A percentile compares a stretch with the other conserved stretches of the same genome.
phyloP scores from a whole-genome alignment of 805 yeast genomes.

The Maudiozyma pseudohumilis region DNA sequence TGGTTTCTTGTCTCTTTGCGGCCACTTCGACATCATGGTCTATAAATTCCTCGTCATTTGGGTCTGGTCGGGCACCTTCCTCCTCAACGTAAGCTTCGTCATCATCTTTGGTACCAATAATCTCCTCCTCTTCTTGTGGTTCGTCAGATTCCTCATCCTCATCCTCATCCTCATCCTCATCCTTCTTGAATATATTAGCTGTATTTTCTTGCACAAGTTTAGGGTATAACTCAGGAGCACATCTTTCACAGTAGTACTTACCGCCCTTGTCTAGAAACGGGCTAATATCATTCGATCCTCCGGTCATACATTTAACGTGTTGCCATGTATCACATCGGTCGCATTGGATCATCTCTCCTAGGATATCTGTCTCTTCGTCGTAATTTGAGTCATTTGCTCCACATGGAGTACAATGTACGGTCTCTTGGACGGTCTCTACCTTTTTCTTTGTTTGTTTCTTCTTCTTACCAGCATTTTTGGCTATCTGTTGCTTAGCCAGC shows the following conservation, averaged over 20 bases:
- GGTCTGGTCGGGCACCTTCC: conserved; percentile 1
- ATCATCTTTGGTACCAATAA: conserved; percentile 8
- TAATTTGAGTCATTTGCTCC: conserved; percentile 50
- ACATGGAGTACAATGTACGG: conserved; percentile 52
- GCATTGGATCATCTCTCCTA: conserved; percentile 55
- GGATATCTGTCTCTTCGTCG: conserved; percentile 43
- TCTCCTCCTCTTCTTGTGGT: conserved; percentile 7
- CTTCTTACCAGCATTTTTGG: too few relatives aligned
- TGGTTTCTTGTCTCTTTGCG: neutral
- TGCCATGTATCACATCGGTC: conserved; percentile 64
- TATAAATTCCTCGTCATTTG: conserved; percentile 1
- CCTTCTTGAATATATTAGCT: neutral
- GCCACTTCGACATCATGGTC: neutral
- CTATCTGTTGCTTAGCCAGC: neutral
- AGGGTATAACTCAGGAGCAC: conserved; percentile 36
- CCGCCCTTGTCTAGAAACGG: conserved; percentile 33
- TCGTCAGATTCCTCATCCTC: conserved; percentile 6
- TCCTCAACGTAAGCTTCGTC: conserved; percentile 12
- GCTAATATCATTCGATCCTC: conserved; percentile 14
- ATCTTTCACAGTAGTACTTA: conserved; percentile 44
- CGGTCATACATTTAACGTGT: conserved; percentile 52
- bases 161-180: neutral
- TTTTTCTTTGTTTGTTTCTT: neutral
- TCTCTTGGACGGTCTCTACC: conserved; percentile 23
- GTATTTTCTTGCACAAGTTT: conserved; percentile 12